These are phyloP conservation scores for Linnemannia zychae DNA, from an alignment of 192 early-diverging fungal species.

Conservation along the genomic window DNA sequence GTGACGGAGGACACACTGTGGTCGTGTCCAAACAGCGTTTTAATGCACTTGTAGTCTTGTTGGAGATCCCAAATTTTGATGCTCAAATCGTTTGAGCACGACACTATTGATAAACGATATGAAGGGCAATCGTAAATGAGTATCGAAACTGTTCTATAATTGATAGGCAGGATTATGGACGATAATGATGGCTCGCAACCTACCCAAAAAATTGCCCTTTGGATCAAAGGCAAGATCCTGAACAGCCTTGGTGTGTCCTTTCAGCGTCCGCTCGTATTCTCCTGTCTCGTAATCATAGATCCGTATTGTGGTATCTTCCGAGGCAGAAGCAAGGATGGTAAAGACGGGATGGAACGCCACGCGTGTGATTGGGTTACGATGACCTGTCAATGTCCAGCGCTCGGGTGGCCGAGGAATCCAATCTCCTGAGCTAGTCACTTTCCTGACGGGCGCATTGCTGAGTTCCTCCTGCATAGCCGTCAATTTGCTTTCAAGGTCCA, in stretches of 20 bases:
- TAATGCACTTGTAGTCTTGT: constrained; percentile 83
- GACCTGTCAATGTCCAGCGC: constrained; percentile 77
- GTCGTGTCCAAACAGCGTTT: constrained; percentile 93
- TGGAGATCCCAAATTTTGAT: constrained; percentile 94
- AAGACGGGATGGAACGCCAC: constrained; percentile 92
- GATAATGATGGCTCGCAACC: neutral
- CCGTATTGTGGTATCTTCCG: constrained; percentile 93
- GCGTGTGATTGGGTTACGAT: constrained; percentile 84
- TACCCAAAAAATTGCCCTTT: constrained; percentile 87
- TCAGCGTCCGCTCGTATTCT: constrained; percentile 91
- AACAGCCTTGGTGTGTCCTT: constrained; percentile 97
- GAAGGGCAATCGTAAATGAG: neutral
- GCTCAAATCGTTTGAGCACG: constrained; percentile 92
- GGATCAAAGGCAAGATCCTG: constrained; percentile 88
- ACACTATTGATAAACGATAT: constrained; percentile 63
- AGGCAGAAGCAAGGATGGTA: constrained; percentile 84
- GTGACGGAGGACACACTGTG: constrained; percentile 89
- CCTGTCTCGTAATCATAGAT: constrained; percentile 96
- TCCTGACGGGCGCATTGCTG: constrained; percentile 69
- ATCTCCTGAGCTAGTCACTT: constrained; percentile 70
- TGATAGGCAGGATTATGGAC: neutral
- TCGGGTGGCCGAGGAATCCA: constrained; percentile 92
- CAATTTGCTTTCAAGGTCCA: constrained; percentile 91
- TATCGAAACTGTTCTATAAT: neutral
- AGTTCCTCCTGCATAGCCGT: constrained; percentile 83